Percentiles rank a stretch among this genome's conserved stretches.
Evolutionary conservation across 192 early-diverging fungal species (phyloP).

Genomic region (Gigaspora rosea): DNA sequence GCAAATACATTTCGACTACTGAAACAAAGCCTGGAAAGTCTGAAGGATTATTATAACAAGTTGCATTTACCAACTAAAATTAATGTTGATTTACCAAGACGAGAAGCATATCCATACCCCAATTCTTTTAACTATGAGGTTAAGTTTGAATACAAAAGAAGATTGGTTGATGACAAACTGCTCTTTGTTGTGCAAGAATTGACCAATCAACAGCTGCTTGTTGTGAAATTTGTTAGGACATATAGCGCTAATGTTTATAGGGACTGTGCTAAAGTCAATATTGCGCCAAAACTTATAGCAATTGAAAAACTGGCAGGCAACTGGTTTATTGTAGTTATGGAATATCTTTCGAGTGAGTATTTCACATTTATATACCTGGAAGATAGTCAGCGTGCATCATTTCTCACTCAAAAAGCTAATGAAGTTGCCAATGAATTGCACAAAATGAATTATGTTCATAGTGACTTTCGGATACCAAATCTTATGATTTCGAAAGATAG

Average conservation of each 20-base stretch:
- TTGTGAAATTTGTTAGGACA: constrained; percentile 18
- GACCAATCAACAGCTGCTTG: constrained; percentile 2
- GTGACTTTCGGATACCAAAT: constrained; percentile 11
- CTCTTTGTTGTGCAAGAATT: constrained; percentile 15
- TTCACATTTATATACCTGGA: background rate
- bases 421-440: constrained; percentile 5
- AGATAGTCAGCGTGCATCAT: background rate
- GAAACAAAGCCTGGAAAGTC: constrained; percentile 17
- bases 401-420: background rate
- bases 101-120: constrained; percentile 10
- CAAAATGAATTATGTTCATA: background rate
- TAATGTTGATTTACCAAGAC: constrained; percentile 9
- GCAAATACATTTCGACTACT: constrained; percentile 15
- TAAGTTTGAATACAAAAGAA: constrained; percentile 10
- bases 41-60: constrained; percentile 13
- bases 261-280: constrained; percentile 6
- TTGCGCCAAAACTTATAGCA: constrained; percentile 5
- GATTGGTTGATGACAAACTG: background rate
- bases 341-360: constrained; percentile 9
- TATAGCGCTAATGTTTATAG: background rate
- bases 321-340: constrained; percentile 13
- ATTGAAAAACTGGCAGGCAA: background rate
- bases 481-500: constrained; percentile 12
- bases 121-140: constrained; percentile 4
- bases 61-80: constrained; percentile 10